Evolutionary conservation across 257 asterid species (phyloP).

Genomic region (Verbascum thapsus): DNA sequence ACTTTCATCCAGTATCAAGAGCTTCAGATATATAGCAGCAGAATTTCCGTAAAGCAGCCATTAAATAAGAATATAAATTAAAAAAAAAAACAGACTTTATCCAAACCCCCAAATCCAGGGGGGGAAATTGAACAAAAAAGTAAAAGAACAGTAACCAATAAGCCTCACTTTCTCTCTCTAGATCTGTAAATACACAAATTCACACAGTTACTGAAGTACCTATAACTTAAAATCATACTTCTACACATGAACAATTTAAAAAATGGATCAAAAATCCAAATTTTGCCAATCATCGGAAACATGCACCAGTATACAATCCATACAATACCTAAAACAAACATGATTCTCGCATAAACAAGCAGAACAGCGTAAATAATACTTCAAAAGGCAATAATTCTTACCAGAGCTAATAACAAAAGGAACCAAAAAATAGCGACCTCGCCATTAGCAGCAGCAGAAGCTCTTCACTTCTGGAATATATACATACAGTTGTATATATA

Average conservation of each 20-base stretch:
- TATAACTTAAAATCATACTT: not conserved
- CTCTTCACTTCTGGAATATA: conserved; percentile 10
- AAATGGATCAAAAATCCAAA: not conserved
- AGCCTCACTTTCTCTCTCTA: too few species aligned
- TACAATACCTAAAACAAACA: not conserved
- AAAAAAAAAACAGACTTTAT: too few species aligned
- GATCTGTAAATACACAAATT: too few species aligned
- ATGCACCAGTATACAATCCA: not conserved
- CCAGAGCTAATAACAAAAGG: too few species aligned
- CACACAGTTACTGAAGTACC: not conserved
- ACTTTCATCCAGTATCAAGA: too few species aligned
- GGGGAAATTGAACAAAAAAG: too few species aligned
- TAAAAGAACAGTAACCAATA: too few species aligned
- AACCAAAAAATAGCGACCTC: conserved; percentile 9
- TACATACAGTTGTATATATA: not conserved
- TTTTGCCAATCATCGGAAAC: not conserved
- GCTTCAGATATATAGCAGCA: too few species aligned
- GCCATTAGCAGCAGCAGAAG: conserved; percentile 11
- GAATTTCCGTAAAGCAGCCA: too few species aligned
- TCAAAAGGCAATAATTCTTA: not conserved
- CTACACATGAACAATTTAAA: not conserved
- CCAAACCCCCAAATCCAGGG: too few species aligned
- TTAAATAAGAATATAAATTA: too few species aligned
- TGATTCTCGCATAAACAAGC: too few species aligned
- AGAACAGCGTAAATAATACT: not conserved